phyloP scores from a whole-genome alignment of 2,329 filamentous ascomycete genomes.

The Tolypocladium album region DNA sequence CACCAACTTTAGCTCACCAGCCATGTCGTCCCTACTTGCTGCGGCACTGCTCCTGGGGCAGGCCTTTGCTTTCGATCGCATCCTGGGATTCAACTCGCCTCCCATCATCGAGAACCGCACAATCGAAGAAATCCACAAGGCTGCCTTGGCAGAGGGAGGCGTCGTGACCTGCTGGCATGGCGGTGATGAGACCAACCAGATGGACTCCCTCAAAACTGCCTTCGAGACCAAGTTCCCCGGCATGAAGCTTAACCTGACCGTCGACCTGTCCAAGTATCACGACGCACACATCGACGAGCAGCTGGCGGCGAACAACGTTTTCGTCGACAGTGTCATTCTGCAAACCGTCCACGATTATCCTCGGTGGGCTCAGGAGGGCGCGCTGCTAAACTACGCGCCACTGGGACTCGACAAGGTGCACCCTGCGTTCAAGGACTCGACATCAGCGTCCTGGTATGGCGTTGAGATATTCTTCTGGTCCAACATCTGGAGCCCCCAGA shows the following conservation, averaged over 20 bases:
- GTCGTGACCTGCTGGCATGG: conserved; percentile 36
- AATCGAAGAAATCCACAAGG: conserved; percentile 37
- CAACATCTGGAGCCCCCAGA: conserved; percentile 24
- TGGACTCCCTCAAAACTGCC: conserved; percentile 24
- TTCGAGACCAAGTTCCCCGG: conserved; percentile 37
- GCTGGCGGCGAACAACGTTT: conserved; percentile 24
- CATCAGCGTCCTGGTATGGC: conserved; percentile 29
- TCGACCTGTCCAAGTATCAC: conserved; percentile 46
- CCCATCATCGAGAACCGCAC: conserved; percentile 28
- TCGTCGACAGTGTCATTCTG: conserved; percentile 34
- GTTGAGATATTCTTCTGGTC: conserved; percentile 26
- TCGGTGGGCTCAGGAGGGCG: conserved; percentile 36
- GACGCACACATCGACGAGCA: conserved; percentile 34
- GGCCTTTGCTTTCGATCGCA: background rate
- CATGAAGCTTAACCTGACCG: conserved; percentile 40
- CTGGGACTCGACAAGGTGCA: conserved; percentile 31
- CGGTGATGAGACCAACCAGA: conserved; percentile 32
- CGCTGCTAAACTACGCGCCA: conserved; percentile 38
- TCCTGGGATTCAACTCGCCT: conserved; percentile 1
- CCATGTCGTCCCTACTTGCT: background rate
- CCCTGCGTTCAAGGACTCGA: conserved; percentile 27
- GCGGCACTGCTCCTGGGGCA: background rate
- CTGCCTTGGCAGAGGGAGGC: conserved; percentile 34
- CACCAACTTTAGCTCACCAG: background rate
- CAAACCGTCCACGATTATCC: conserved; percentile 42